Conservation (phyloP, 1,284 basidiomycete species). For the Ceratobasidium sp. region DNA sequence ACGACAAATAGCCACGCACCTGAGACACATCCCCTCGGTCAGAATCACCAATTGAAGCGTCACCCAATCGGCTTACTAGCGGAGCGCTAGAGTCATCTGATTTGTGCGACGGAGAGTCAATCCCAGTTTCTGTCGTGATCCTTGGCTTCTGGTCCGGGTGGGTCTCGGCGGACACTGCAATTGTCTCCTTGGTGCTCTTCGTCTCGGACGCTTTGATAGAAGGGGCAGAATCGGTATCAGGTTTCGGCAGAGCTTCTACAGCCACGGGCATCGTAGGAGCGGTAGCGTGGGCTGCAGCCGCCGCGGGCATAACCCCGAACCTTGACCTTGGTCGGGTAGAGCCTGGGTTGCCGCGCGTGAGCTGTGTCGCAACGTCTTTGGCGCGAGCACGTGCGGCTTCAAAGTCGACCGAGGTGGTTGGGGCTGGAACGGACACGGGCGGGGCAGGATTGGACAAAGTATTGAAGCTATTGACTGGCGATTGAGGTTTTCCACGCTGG, state of each 20-base stretch:
- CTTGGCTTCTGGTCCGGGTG: constrained; percentile 5
- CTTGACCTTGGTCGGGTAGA: constrained; percentile 19
- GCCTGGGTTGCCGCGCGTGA: neutral
- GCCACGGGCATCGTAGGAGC: neutral
- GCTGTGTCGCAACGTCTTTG: constrained; percentile 22
- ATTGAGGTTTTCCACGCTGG: constrained; percentile 22
- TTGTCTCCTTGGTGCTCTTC: constrained; percentile 7
- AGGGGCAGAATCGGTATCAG: neutral
- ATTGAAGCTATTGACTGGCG: constrained; percentile 19
- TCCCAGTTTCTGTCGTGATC: neutral
- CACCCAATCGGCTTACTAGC: constrained; percentile 16
- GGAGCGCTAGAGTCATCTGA: constrained; percentile 38
- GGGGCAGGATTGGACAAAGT: constrained; percentile 5
- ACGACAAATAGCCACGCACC: constrained; percentile 9
- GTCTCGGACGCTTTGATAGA: neutral
- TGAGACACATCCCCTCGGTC: neutral
- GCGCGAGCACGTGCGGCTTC: constrained; percentile 33
- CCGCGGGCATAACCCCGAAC: neutral
- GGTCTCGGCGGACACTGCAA: neutral
- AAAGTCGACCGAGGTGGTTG: constrained; percentile 12
- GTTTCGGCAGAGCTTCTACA: neutral
- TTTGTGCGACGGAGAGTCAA: constrained; percentile 6
- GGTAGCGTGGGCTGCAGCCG: neutral
- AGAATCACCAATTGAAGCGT: constrained; percentile 24
- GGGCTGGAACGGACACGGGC: neutral